Percentiles rank a stretch among this genome's conserved stretches.
Evolutionary conservation across 2,329 filamentous ascomycete species (phyloP).

Genomic region (Fusarium praegraminearum): DNA sequence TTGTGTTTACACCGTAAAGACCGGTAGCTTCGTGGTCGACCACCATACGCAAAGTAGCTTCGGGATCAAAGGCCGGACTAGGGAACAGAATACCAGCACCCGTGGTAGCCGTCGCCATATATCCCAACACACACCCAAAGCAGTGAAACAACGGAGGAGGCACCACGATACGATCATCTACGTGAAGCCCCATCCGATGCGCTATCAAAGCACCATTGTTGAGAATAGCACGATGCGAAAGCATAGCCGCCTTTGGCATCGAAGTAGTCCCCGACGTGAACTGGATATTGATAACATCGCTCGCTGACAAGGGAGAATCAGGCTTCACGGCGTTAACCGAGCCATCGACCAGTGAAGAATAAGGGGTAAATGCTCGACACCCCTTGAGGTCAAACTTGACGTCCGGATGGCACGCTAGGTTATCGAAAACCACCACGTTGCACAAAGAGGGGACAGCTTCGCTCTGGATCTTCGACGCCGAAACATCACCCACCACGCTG

Average conservation of each 20-base stretch:
- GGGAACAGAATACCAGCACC: constrained; percentile 88
- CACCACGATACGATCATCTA: constrained; percentile 81
- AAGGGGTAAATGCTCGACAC: constrained; percentile 60
- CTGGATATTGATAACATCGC: constrained; percentile 92
- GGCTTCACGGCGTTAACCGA: constrained; percentile 55
- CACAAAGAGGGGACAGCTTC: constrained; percentile 74
- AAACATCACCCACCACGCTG: constrained; percentile 59
- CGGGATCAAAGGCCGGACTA: constrained; percentile 85
- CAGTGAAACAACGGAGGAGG: constrained; percentile 90
- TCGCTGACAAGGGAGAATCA: constrained; percentile 61
- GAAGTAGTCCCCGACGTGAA: constrained; percentile 98
- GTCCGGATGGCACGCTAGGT: constrained; percentile 66
- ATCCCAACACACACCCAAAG: constrained; percentile 92
- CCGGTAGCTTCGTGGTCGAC: constrained; percentile 67
- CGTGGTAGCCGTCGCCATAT: constrained; percentile 90
- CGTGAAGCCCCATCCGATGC: constrained; percentile 82
- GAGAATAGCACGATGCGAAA: constrained; percentile 86
- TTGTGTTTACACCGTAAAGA: constrained; percentile 92
- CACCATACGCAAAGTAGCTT: constrained; percentile 72
- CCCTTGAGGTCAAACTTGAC: constrained; percentile 59
- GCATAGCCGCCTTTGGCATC: constrained; percentile 88
- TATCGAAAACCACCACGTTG: constrained; percentile 82
- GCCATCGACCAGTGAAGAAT: constrained; percentile 55
- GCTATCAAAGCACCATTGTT: constrained; percentile 93
- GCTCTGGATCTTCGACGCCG: constrained; percentile 50